Conservation (phyloP, 495 filamentous ascomycete genomes). For the Aspergillus leporis region DNA sequence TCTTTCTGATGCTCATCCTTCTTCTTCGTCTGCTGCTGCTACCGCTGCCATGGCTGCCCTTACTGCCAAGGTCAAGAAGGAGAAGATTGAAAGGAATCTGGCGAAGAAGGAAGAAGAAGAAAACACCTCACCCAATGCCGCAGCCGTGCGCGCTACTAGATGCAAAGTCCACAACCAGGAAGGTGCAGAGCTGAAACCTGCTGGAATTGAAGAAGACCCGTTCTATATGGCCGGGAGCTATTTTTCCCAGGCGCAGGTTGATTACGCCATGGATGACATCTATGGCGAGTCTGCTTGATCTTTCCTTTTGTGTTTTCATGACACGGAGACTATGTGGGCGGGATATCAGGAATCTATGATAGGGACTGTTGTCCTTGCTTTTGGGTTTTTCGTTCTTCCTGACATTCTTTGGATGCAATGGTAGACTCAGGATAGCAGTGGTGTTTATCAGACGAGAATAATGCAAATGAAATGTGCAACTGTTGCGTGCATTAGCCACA, state of each 20-base stretch:
- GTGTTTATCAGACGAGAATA: no score
- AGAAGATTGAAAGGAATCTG: background rate
- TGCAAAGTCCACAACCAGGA: background rate
- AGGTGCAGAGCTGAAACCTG: background rate
- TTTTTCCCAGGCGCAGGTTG: constrained; percentile 5
- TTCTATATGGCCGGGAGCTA: constrained; percentile 7
- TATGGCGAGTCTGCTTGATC: constrained; percentile 7
- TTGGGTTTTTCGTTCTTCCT: background rate
- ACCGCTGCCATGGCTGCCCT: background rate
- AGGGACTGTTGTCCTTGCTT: background rate
- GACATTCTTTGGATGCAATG: no score
- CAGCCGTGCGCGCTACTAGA: background rate
- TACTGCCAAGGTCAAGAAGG: background rate
- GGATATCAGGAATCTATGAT: no score
- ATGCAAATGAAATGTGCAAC: no score
- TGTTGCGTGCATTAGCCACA: no score
- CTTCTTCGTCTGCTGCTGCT: background rate
- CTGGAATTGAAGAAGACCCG: background rate
- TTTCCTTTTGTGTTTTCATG: background rate
- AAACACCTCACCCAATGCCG: background rate
- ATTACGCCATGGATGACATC: constrained; percentile 11
- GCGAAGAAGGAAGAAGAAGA: background rate
- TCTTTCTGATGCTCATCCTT: background rate
- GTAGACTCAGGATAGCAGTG: no score
- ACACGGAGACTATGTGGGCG: no score